Evolutionary conservation across 306 rosid genomes (phyloP), one percentile per base, ranked within the genome.

Genomic region (Chamaecrista fasciculata): DNA sequence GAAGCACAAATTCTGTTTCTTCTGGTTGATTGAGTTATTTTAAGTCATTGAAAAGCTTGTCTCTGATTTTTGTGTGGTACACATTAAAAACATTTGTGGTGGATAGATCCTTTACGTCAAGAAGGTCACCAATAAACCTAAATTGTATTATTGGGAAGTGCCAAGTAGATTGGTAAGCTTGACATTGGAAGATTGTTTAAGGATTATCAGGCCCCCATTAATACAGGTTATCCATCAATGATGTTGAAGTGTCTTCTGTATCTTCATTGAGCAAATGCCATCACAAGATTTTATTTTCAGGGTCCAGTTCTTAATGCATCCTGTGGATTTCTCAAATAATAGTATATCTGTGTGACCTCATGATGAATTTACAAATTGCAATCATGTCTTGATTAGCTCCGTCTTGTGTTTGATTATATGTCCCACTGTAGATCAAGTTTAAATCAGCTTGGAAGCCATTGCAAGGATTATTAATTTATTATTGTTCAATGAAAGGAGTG

Each of bases 1-100:
- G 49, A 19, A 68, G 44, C 44, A 39, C 31, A 26, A 26, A 1
- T 19, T 80, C 56, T 61, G 24, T 71, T 62, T 33, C 49, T 72
- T 48, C 37, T 26, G 39, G 49, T n/a, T 47, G 42, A 67, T 39
- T 39, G 67, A 39, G 33, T 62, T 74, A 62, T 72, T 62, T 73
- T 21, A 26, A 21, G 4, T 79, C 62, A 11, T 55, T 62, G 33
- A 66, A 24, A 80, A 66, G 67, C 58, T 58, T 66, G 40, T 39
- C 23, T 62, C 58, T 57, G 46, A 67, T 70, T 43, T 70, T 42
- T 43, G 23, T 46, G 4, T 44, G 34, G 55, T 26, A 51, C 20
- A 20, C 39, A 15, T 21, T 14, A 9, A n/a, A 61, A 72, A 44
- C 39, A 33, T 72, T 51, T 48, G 18, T 23, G 65, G 51, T 28